A percentile compares a stretch with the other conserved stretches of the same genome.
phyloP scores from a whole-genome alignment of 345 rosid species.

The Excoecaria agallocha region DNA sequence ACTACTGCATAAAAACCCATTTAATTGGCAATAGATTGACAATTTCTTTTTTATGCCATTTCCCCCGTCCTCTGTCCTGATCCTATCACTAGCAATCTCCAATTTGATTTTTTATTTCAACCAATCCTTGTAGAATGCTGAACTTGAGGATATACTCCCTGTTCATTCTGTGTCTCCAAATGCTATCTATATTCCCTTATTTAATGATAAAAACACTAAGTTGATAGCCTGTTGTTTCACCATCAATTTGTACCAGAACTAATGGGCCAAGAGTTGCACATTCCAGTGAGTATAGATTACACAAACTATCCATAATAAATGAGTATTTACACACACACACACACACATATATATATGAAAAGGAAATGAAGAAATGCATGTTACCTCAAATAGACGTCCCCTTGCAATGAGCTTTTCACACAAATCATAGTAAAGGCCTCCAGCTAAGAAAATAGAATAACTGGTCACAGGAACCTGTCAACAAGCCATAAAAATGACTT shows the following conservation, averaged over 20 bases:
- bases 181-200: background rate
- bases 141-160: background rate
- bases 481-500: constrained; percentile 19
- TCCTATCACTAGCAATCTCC: too few relatives aligned
- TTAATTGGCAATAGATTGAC: too few relatives aligned
- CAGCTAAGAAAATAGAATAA: constrained; percentile 58
- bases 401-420: constrained; percentile 55
- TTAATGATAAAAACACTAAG: background rate
- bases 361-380: constrained; percentile 3
- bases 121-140: background rate
- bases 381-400: constrained; percentile 79
- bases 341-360: background rate
- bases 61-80: too few relatives aligned
- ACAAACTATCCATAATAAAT: background rate
- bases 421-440: constrained; percentile 77
- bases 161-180: background rate
- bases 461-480: constrained; percentile 52
- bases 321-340: background rate
- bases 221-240: background rate
- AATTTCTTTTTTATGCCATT: too few relatives aligned
- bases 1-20: too few relatives aligned
- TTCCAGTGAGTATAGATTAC: background rate
- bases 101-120: too few relatives aligned
- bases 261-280: background rate
- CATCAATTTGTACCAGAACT: background rate